Evolutionary conservation across 164 flowering plant genomes (phyloP), one percentile per base, ranked within the genome.

Genomic region (Kalanchoe fedtschenkoi): DNA sequence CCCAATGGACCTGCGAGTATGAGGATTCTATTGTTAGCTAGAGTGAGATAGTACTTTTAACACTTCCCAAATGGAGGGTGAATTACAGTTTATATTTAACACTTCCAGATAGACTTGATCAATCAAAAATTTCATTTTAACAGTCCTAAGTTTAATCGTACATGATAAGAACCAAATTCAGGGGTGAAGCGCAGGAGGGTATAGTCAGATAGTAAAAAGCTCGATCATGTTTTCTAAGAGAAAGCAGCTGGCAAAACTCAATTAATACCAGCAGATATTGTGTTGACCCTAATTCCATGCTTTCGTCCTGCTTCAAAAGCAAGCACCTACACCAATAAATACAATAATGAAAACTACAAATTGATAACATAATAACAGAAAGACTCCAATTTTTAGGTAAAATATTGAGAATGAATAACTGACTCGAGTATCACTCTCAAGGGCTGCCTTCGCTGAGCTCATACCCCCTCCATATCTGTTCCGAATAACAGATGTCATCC

Each of bases 381-480:
- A 15, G 17, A 17, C 0, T 32, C 42, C 34, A 44, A 30, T 15
- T 1, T 2, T 46, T 46, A 22, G 28, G 54, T 22, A 46, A 6
- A 22, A 24, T 2, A 14, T 3, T 2, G 53, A 34, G 47, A 28
- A 62, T 29, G 4, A 26, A 21, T 28, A 47, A 72, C 88, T 71
- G 51, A 88, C 98, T 63, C 75, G 68, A 26, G 97, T 92, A 66
- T 92, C 98, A 74, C 98, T 89, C 75, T 89, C 97, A 24, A 92
- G 73, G n/a, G 97, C 98, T 34, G 98, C 90, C 71, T 92, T 92
- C n/a, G 98, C 98, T 47, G 98, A 89, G 67, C 98, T 92, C 97
- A 92, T 92, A 26, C 98, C 98, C 28, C 98, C 98, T 62, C 98
- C 97, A 68, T 92, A 92, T 53, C 98, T 92, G 80, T 34, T 35